Base-by-base conservation (phyloP, 2,329 filamentous ascomycete genomes). In the Fusarium begoniae region DNA sequence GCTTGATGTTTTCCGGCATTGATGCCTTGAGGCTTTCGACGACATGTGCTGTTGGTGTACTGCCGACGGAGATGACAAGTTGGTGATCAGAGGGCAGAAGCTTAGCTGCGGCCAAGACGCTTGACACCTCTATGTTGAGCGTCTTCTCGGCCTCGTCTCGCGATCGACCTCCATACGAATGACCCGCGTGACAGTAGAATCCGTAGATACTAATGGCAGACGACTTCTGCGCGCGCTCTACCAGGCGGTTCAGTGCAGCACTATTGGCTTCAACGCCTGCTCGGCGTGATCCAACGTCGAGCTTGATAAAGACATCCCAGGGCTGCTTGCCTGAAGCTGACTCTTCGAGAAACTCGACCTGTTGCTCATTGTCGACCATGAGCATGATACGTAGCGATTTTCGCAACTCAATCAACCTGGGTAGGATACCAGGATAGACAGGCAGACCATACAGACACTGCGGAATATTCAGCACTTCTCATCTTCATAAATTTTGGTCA, bases 381-480 rank as follows among this genome's bases (percentile, higher is more conserved):
- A 85, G 78, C 18, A 81, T 54, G 40, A 85, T 79, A 10, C 73
- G 77, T 18, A 84, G 47, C 3, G 77, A 75, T 26, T 76, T 66
- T 5, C 79, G 74, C 5, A 84, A 62, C 6, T 78, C 70, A 4
- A 56, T n/a, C 28, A 85, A 75, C 6, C 77, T 72, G 0, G 80
- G 78, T 5, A 84, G 70, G 14, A 79, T 77, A 10, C 81, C 77
- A 7, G 81, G 79, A 45, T 81, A 81, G 51, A 85, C 70, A n/a
- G 84, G 84, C 10, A 85, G 73, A 20, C 83, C 82, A 45, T 84
- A 85, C 12, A 85, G 77, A 62, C 80, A 75, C 80, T 82, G 57
- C 5, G 8, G 3, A 3, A 32, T 24, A 7, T 13, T 70, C 26
- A 69, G 53, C 11, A 53, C 18, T 41, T 30, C 8, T 26, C 13